phyloP scores from a whole-genome alignment of 78 protist species.

The Dictyostelium purpureum region DNA sequence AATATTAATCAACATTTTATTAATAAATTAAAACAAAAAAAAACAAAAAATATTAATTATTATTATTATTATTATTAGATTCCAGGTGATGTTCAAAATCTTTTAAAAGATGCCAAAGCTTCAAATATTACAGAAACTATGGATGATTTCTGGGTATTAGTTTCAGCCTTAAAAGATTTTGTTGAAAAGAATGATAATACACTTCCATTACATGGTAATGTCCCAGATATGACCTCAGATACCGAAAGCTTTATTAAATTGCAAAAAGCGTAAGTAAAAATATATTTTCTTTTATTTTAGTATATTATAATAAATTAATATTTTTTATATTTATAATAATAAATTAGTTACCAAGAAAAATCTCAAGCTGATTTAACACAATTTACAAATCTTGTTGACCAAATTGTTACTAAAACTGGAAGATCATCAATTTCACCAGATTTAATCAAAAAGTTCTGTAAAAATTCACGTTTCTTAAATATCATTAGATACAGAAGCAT shows the following conservation, averaged over 20 bases:
- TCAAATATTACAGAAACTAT: not conserved
- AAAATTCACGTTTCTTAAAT: slow-evolving; percentile 69
- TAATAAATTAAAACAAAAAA: not conserved
- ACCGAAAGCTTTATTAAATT: slow-evolving; percentile 81
- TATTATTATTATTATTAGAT: not conserved
- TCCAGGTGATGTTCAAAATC: slow-evolving; percentile 27
- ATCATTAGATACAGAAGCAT: slow-evolving; percentile 54
- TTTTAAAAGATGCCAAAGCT: slow-evolving; percentile 67
- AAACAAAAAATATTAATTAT: not conserved
- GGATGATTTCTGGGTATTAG: slow-evolving; percentile 87
- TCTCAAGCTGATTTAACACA: slow-evolving; percentile 64
- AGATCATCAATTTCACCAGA: slow-evolving; percentile 38
- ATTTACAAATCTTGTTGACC: slow-evolving; percentile 38
- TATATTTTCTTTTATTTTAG: not conserved
- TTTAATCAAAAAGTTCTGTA: slow-evolving; percentile 50
- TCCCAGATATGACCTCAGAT: slow-evolving; percentile 92
- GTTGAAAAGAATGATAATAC: slow-evolving; percentile 70
- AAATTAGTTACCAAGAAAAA: slow-evolving; percentile 80
- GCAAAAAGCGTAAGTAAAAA: slow-evolving; percentile 76
- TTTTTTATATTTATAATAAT: not conserved
- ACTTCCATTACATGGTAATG: slow-evolving; percentile 86
- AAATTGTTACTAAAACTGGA: slow-evolving; percentile 27
- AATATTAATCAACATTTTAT: not conserved
- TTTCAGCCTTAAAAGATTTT: slow-evolving; percentile 80
- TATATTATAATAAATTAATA: not conserved